A percentile compares a stretch with the other conserved stretches of the same genome.
Conservation (phyloP, 176 grass and related monocot genomes). For the Chloris gayana region DNA sequence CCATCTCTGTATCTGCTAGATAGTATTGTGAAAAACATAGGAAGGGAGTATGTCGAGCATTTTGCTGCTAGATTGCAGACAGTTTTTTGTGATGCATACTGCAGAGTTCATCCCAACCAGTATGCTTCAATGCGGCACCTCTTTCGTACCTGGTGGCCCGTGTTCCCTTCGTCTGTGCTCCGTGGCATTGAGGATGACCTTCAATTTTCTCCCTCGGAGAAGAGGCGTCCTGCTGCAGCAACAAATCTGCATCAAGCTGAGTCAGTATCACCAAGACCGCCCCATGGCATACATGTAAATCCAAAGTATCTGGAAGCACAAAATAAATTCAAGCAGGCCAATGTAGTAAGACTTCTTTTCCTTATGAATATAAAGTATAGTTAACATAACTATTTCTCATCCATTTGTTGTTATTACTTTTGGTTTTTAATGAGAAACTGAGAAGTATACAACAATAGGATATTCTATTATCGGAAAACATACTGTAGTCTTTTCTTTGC, state of each 20-base stretch:
- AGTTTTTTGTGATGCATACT: conserved; percentile 86
- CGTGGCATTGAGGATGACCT: conserved; percentile 81
- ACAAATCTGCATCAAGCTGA: conserved; percentile 52
- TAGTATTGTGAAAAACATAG: conserved; percentile 99
- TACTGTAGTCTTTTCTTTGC: neutral
- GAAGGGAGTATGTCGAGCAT: conserved; percentile 67
- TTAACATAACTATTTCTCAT: conserved; percentile 5
- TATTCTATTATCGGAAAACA: neutral
- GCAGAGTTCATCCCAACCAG: conserved; percentile 69
- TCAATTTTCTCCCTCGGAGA: conserved; percentile 73
- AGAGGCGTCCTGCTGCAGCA: conserved; percentile 29
- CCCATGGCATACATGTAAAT: conserved; percentile 94
- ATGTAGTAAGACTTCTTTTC: conserved; percentile 45
- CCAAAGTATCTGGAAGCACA: conserved; percentile 77
- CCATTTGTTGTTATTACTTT: conserved; percentile 1
- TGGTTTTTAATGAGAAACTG: neutral
- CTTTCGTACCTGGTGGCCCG: conserved; percentile 86
- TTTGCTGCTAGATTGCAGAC: conserved; percentile 77
- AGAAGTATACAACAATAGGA: neutral
- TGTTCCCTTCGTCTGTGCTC: conserved; percentile 76
- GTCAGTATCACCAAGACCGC: conserved; percentile 59
- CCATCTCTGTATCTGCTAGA: conserved; percentile 96
- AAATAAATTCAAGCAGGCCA: conserved; percentile 58
- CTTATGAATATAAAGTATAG: conserved; percentile 26
- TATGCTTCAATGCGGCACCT: conserved; percentile 81